These are phyloP conservation scores for Davidsoniella virescens DNA, from an alignment of 2,329 filamentous ascomycete genomes.

Conservation along the genomic window DNA sequence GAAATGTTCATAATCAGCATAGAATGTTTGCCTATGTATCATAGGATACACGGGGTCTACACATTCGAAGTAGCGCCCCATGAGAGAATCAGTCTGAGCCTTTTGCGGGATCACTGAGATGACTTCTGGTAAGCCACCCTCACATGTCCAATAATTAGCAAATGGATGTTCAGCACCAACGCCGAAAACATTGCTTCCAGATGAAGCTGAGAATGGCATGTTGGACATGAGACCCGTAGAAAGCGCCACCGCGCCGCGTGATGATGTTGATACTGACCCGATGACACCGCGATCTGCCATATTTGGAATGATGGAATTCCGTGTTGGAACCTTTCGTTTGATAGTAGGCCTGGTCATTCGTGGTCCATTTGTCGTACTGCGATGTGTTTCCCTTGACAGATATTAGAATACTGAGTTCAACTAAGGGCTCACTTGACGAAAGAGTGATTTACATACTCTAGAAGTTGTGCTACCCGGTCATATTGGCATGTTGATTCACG, in stretches of 20 bases:
- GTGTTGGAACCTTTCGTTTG: constrained; percentile 29
- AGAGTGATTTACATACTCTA: constrained; percentile 40
- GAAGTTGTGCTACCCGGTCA: constrained; percentile 57
- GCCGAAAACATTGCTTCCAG: constrained; percentile 65
- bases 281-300: constrained; percentile 37
- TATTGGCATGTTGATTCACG: constrained; percentile 61
- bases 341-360: constrained; percentile 42
- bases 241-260: constrained; percentile 35
- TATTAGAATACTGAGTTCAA: neutral
- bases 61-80: constrained; percentile 48
- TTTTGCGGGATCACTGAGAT: constrained; percentile 61
- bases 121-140: constrained; percentile 58
- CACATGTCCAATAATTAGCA: constrained; percentile 72
- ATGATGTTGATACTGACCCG: constrained; percentile 20
- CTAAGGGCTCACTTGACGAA: neutral
- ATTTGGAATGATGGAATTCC: constrained; percentile 32
- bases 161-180: constrained; percentile 65
- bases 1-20: constrained; percentile 63
- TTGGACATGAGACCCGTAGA: constrained; percentile 52
- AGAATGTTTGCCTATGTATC: constrained; percentile 59
- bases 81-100: constrained; percentile 55
- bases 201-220: constrained; percentile 53
- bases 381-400: constrained; percentile 8
- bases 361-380: constrained; percentile 32
- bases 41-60: constrained; percentile 73